These are phyloP conservation scores for Vitis hybrid DNA, from an alignment of 177 flowering plant species.

Conservation along the genomic window DNA sequence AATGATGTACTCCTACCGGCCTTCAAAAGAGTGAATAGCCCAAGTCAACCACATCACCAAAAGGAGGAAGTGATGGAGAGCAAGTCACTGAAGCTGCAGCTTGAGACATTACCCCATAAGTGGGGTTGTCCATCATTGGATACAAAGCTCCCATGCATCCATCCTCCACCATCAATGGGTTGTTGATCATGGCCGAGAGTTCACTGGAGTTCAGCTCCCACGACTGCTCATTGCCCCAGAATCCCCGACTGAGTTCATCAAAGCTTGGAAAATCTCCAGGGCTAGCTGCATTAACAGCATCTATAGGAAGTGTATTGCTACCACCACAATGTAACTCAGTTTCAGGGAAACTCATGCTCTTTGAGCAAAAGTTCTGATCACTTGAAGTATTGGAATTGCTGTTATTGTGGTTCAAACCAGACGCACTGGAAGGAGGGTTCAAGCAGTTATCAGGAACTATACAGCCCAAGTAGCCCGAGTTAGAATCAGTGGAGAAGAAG, in stretches of 20 bases:
- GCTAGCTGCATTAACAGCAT: conserved; percentile 5
- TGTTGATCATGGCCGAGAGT: conserved; percentile 27
- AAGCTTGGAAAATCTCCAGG: conserved; percentile 12
- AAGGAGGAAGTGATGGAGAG: conserved; percentile 35
- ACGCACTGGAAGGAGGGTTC: conserved; percentile 39
- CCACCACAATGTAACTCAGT: conserved; percentile 20
- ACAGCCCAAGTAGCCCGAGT: conserved; percentile 82
- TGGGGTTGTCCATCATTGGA: conserved; percentile 21
- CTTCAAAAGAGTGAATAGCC: conserved; percentile 39
- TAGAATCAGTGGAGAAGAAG: conserved; percentile 36
- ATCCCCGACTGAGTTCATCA: conserved; percentile 31
- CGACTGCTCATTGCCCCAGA: conserved; percentile 33
- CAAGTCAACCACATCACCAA: conserved; percentile 41
- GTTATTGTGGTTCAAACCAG: conserved; percentile 5
- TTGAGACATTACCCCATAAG: conserved; percentile 27
- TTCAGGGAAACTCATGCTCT: conserved; percentile 7
- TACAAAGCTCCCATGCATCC: conserved; percentile 30
- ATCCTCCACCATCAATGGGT: conserved; percentile 27
- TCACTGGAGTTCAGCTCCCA: conserved; percentile 18
- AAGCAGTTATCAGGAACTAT: conserved; percentile 74
- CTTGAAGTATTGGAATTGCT: background rate
- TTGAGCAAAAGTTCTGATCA: conserved; percentile 14
- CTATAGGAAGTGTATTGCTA: conserved; percentile 8
- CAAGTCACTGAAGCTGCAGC: conserved; percentile 24
- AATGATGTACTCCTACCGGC: conserved; percentile 2